Evolutionary conservation across 768 basidiomycete genomes (phyloP), one percentile per base, ranked within the genome.

Genomic region (Suillus americanus): DNA sequence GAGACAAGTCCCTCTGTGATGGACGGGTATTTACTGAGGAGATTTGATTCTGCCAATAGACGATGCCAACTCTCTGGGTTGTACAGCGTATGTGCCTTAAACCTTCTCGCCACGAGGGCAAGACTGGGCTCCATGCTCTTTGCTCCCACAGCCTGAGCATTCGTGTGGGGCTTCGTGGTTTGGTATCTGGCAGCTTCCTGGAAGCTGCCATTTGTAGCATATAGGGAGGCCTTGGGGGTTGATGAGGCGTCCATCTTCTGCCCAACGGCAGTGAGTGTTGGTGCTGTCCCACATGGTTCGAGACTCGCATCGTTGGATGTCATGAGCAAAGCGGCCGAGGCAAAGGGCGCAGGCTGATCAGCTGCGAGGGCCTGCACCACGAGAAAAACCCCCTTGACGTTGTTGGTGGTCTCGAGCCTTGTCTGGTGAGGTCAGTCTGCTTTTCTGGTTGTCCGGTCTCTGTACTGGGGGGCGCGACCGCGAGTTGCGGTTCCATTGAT

Each of bases 141-240:
- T n/a, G 1, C 64, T 53, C 30, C 79, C 78, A 56, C 82, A 82
- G 3, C 82, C 81, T 0, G 81, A 81, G 71, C 81, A 83, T n/a
- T 74, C 65, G 72, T 83, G 82, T 3, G 1, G 5, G 2, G 28
- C 2, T 30, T 30, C 28, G 35, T 35, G 35, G 35, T 35, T 9
- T 35, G 35, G 35, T 1, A 12, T 10, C 37, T 41, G 40, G 5
- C 40, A 41, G 1, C 40, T 6, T 5, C 40, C 40, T 41, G 40
- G 40, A 0, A 14, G 13, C 6, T 41, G 40, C 40, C 40, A 41
- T 18, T 41, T 41, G 40, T 18, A 13, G 40, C 16, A 41, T 0
- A 41, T 4, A 5, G 40, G 16, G 0, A 41, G 5, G 5, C 40
- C 40, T 41, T 30, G 3, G 18, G 38, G 20, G 18, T 25, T 50